Evolutionary conservation across 352 stramenopile species (phyloP).

Genomic region (Hyaloperonospora arabidopsidis): DNA sequence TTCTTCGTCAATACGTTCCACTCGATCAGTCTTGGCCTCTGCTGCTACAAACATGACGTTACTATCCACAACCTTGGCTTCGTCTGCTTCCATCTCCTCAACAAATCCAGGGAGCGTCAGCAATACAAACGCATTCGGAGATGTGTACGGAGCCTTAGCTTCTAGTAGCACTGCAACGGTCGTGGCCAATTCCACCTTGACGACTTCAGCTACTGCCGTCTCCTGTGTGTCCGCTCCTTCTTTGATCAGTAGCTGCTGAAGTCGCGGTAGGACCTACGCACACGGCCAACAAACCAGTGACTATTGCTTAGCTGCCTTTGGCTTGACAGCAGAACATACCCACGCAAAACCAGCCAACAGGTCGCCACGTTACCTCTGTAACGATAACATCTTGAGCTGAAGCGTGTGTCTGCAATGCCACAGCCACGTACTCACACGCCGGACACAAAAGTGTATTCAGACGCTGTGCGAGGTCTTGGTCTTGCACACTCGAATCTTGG

Average conservation of each 20-base stretch:
- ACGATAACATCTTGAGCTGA: slow-evolving; percentile 34
- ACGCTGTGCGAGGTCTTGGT: slow-evolving; percentile 13
- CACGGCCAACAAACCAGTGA: not conserved
- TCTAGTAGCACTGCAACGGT: slow-evolving; percentile 58
- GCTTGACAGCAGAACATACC: not conserved
- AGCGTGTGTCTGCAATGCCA: slow-evolving; percentile 59
- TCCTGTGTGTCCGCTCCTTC: slow-evolving; percentile 13
- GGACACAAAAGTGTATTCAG: slow-evolving; percentile 54
- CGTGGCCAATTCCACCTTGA: slow-evolving; percentile 44
- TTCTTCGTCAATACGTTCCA: slow-evolving; percentile 25
- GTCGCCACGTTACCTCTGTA: slow-evolving; percentile 25
- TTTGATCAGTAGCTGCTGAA: slow-evolving; percentile 34
- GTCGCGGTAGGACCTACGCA: slow-evolving; percentile 33
- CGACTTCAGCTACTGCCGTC: slow-evolving; percentile 29
- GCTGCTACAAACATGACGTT: slow-evolving; percentile 7
- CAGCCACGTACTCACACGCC: slow-evolving; percentile 50
- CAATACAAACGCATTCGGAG: slow-evolving; percentile 40
- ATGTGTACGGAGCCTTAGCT: slow-evolving; percentile 30
- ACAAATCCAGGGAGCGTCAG: slow-evolving; percentile 55
- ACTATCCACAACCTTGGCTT: slow-evolving; percentile 22
- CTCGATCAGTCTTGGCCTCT: slow-evolving; percentile 18
- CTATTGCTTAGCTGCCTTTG: not conserved
- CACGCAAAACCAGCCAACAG: not conserved
- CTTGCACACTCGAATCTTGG: slow-evolving; percentile 11
- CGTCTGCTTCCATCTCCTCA: slow-evolving; percentile 34